These are phyloP conservation scores for Yamadazyma trypodendri DNA, from an alignment of 1,139 yeast species.

Conservation along the genomic window DNA sequence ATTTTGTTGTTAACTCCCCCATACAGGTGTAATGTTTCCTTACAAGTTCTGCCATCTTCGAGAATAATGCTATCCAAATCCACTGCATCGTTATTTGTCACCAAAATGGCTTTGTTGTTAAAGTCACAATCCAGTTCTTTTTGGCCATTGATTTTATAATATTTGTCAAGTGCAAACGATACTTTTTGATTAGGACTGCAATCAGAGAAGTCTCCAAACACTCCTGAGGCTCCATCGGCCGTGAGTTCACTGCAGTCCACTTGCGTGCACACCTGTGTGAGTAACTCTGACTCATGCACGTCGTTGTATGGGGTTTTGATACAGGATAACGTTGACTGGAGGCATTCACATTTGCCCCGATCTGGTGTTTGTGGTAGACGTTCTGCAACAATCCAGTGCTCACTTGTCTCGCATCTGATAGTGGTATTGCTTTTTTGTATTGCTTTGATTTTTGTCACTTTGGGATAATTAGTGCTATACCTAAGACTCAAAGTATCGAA, in stretches of 20 bases:
- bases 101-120: constrained; percentile 36
- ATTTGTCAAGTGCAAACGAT: constrained; percentile 52
- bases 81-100: constrained; percentile 21
- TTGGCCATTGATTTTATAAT: constrained; percentile 34
- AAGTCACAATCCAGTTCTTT: constrained; percentile 34
- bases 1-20: not conserved
- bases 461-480: constrained; percentile 32
- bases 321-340: constrained; percentile 52
- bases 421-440: constrained; percentile 9
- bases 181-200: constrained; percentile 53
- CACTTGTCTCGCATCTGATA: constrained; percentile 9
- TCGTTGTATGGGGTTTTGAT: constrained; percentile 36
- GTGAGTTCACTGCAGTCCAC: constrained; percentile 52
- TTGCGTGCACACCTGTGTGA: constrained; percentile 48
- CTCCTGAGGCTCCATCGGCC: constrained; percentile 48
- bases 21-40: constrained; percentile 6
- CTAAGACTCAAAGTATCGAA: constrained; percentile 36
- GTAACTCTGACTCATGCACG: constrained; percentile 29
- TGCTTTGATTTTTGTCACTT: constrained; percentile 16
- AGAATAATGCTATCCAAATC: constrained; percentile 22
- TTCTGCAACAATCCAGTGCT: constrained; percentile 43
- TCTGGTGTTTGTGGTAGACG: constrained; percentile 57
- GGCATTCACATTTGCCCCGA: constrained; percentile 53
- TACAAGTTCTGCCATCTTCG: constrained; percentile 31
- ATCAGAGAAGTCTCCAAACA: constrained; percentile 58